Base-by-base conservation (phyloP, 1,139 yeast species). In the Yamadazyma pseudoaaseri region DNA sequence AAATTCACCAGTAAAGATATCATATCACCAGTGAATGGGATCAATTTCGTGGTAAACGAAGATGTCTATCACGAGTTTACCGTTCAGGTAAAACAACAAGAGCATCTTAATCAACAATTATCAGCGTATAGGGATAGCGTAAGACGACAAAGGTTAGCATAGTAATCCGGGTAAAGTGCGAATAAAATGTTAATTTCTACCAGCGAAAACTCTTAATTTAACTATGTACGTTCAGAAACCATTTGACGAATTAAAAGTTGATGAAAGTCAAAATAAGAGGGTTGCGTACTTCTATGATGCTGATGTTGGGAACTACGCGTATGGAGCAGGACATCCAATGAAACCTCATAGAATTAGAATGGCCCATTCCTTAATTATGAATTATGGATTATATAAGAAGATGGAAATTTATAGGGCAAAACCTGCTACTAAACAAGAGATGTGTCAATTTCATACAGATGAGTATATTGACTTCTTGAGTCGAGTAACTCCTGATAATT, bases 321-420 rank as follows among this genome's bases (percentile, higher is more conserved):
- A 92, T 58, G 97, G 97, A 39, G 94, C 97, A 7, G 97, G 97
- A 18, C 98, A 92, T 60, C 97, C 97, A 33, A 90, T 90, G 97
- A 92, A 92, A 55, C 97, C 97, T 20, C 97, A 90, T 59, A 80
- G 97, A 58, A 90, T 92, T 70, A 83, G 97, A 78, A 90, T 90
- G 97, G 95, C 97, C 6, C 97, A 92, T 60, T 85, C 96, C 22
- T 72, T 92, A 52, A 86, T 92, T 49, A 92, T 92, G 97, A 92
- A 92, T 65, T 92, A 92, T 57, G 98, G 97, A 2, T 73, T 92
- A 40, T 90, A 92, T 68, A 87, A 90, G 62, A 86, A 90, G 64
- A 92, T 92, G 97, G 97, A 92, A 60, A 90, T 92, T 36, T 90
- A 90, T 60, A 68, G 95, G 35, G 97, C 97, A 31, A 92, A 92